These are phyloP conservation scores for Endothia cerciana DNA, from an alignment of 2,329 filamentous ascomycete genomes.

Conservation along the genomic window DNA sequence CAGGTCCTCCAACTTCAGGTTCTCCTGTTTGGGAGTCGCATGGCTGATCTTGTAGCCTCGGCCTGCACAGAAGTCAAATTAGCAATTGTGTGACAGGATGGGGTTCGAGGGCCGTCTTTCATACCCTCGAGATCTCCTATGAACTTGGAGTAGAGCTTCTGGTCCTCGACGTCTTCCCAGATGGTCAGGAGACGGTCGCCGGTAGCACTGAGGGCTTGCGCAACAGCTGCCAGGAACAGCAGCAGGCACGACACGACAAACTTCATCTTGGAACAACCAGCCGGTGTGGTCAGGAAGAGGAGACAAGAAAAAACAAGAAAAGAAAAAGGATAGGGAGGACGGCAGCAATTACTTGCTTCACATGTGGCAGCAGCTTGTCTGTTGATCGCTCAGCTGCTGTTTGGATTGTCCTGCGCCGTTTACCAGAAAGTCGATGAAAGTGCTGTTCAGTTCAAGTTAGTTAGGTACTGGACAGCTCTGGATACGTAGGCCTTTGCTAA, in stretches of 20 bases:
- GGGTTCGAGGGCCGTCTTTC: conserved; percentile 33
- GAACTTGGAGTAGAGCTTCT: conserved; percentile 82
- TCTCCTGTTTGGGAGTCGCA: conserved; percentile 80
- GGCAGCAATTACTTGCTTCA: conserved; percentile 27
- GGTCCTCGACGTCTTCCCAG: conserved; percentile 80
- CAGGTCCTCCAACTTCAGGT: conserved; percentile 78
- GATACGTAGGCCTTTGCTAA: conserved; percentile 44
- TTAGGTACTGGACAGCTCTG: conserved; percentile 32
- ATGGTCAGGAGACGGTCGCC: conserved; percentile 84
- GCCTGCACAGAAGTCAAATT: conserved; percentile 52
- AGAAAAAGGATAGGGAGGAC: conserved; percentile 20
- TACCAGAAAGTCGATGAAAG: conserved; percentile 13
- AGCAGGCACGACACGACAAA: conserved; percentile 73
- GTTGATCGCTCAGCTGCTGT: conserved; percentile 18
- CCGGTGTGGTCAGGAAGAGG: conserved; percentile 25
- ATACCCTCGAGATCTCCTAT: conserved; percentile 72
- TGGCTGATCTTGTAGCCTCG: conserved; percentile 82
- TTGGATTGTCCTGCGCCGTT: background rate
- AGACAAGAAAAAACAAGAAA: conserved; percentile 31
- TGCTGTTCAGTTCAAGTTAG: conserved; percentile 23
- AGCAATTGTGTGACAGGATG: conserved; percentile 26
- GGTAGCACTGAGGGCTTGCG: conserved; percentile 76
- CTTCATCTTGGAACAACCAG: conserved; percentile 62
- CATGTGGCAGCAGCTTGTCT: conserved; percentile 25
- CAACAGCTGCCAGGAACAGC: conserved; percentile 67